Evolutionary conservation across 495 filamentous ascomycete species (phyloP).

Genomic region (Entonaema liquescens): DNA sequence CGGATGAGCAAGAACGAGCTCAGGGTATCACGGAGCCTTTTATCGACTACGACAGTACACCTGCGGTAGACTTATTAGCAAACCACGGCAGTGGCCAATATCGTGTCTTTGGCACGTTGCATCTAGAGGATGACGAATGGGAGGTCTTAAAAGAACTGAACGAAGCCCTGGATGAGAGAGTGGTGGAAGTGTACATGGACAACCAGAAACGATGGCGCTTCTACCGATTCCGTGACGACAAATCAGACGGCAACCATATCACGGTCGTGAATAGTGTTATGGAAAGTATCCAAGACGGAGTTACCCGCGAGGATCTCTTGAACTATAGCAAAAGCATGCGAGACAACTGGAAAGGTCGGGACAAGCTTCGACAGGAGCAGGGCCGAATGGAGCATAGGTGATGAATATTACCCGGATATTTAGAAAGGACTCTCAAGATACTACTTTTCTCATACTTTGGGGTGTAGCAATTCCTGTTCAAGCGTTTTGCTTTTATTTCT

Average conservation of each 20-base stretch:
- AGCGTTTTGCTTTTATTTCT: background rate
- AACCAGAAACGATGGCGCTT: constrained; percentile 77
- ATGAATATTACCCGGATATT: background rate
- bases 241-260: constrained; percentile 88
- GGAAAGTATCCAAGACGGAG: constrained; percentile 80
- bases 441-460: background rate
- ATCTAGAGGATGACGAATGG: constrained; percentile 81
- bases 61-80: constrained; percentile 58
- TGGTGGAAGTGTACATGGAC: constrained; percentile 90
- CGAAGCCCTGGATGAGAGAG: constrained; percentile 78
- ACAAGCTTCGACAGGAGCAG: constrained; percentile 36
- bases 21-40: constrained; percentile 66
- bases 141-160: constrained; percentile 74
- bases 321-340: constrained; percentile 70
- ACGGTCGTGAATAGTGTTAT: constrained; percentile 73
- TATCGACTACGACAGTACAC: constrained; percentile 63
- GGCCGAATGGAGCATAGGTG: background rate
- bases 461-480: background rate
- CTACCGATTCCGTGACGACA: constrained; percentile 89
- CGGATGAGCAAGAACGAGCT: constrained; percentile 70
- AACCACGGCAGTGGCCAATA: constrained; percentile 62
- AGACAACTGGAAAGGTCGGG: constrained; percentile 72
- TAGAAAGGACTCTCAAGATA: background rate
- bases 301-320: constrained; percentile 61
- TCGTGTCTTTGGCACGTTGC: constrained; percentile 68